Conservation (phyloP, 805 yeast species). For the Soucietia sequanensis region DNA sequence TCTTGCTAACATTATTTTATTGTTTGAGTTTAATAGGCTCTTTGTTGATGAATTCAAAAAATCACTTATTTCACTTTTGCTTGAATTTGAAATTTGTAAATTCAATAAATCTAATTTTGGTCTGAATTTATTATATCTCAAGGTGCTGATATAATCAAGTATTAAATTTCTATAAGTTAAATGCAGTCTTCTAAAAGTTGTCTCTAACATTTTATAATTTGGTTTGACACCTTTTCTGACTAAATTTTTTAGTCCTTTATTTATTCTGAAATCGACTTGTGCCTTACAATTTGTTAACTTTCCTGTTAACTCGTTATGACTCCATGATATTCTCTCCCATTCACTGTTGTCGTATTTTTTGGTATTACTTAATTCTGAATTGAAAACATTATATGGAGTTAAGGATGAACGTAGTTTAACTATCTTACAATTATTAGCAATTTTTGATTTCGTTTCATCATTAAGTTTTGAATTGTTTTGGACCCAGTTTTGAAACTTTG, state of each 20-base stretch:
- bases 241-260: conserved; percentile 31
- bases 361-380: conserved; percentile 11
- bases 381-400: conserved; percentile 20
- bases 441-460: conserved; percentile 8
- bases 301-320: conserved; percentile 10
- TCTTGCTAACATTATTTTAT: conserved; percentile 27
- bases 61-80: conserved; percentile 12
- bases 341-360: conserved; percentile 22
- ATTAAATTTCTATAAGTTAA: conserved; percentile 6
- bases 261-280: conserved; percentile 29
- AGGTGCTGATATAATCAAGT: background rate
- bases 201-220: conserved; percentile 28
- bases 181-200: conserved; percentile 28
- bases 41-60: conserved; percentile 12
- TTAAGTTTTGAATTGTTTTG: conserved; percentile 6
- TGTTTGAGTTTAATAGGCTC: conserved; percentile 20
- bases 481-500: conserved; percentile 12
- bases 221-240: conserved; percentile 37
- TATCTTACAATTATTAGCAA: conserved; percentile 15
- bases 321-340: conserved; percentile 22
- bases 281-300: conserved; percentile 13
- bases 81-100: conserved; percentile 15
- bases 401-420: conserved; percentile 21
- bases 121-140: background rate
- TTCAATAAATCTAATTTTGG: background rate